Evolutionary conservation across 2,329 filamentous ascomycete genomes (phyloP).

Genomic region (Verticillium klebahnii): DNA sequence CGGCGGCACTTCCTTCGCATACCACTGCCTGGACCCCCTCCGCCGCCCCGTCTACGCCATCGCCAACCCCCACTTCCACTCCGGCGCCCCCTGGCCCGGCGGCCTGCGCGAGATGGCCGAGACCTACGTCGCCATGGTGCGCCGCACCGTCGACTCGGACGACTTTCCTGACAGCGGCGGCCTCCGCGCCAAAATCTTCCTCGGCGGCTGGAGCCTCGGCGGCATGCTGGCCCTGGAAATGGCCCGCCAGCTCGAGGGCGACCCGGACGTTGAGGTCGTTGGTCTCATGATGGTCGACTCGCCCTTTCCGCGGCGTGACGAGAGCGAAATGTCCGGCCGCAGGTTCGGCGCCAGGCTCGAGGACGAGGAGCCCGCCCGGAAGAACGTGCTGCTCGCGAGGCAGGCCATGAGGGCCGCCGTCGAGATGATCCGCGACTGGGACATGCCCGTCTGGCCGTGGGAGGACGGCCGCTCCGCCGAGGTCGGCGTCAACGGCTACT

Average conservation of each 20-base stretch:
- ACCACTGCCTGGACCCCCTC: slow-evolving; percentile 47
- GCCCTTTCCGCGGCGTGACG: slow-evolving; percentile 28
- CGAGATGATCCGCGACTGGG: slow-evolving; percentile 35
- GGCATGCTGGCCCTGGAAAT: slow-evolving; percentile 48
- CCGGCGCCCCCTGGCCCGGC: slow-evolving; percentile 41
- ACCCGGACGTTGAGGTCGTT: slow-evolving; percentile 29
- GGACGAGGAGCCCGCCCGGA: slow-evolving; percentile 23
- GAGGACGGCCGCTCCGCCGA: neutral
- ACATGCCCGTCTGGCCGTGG: slow-evolving; percentile 31
- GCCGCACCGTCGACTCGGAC: slow-evolving; percentile 23
- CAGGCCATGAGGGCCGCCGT: slow-evolving; percentile 37
- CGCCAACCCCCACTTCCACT: slow-evolving; percentile 47
- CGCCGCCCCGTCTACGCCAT: slow-evolving; percentile 48
- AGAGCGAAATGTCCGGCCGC: neutral
- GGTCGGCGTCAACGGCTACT: neutral
- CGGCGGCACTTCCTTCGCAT: slow-evolving; percentile 55
- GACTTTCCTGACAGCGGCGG: slow-evolving; percentile 17
- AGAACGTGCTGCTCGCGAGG: slow-evolving; percentile 28
- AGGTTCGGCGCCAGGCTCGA: slow-evolving; percentile 7
- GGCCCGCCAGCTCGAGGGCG: slow-evolving; percentile 31
- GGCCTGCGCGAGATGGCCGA: slow-evolving; percentile 51
- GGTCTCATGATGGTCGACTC: slow-evolving; percentile 52
- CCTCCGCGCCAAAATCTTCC: slow-evolving; percentile 33
- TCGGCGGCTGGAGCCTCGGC: slow-evolving; percentile 54
- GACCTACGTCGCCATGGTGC: slow-evolving; percentile 43